Percentiles rank a stretch among this genome's conserved stretches.
Conservation (phyloP, 306 rosid genomes). For the Castanea crenata region DNA sequence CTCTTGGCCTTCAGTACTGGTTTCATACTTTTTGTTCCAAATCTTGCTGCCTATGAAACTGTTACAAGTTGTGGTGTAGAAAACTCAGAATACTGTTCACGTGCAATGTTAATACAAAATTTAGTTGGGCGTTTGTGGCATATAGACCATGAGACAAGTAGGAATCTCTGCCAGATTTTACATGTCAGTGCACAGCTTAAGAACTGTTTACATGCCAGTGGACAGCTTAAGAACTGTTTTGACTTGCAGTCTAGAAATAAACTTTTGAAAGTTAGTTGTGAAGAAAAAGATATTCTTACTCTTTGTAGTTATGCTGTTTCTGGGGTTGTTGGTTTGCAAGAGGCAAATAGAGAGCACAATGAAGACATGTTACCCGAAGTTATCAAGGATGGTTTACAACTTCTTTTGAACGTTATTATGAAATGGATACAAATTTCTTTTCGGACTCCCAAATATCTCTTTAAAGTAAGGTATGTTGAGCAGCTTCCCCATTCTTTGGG, state of each 20-base stretch:
- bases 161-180: constrained; percentile 40
- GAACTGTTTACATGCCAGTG: constrained; percentile 33
- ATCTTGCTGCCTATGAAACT: constrained; percentile 8
- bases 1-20: constrained; percentile 57
- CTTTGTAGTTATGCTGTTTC: constrained; percentile 42
- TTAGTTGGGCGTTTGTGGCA: constrained; percentile 37
- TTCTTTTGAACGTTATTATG: constrained; percentile 24
- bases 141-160: constrained; percentile 40
- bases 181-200: constrained; percentile 19
- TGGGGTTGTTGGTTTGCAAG: constrained; percentile 30
- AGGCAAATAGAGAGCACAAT: constrained; percentile 4
- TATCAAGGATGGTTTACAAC: constrained; percentile 31
- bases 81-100: constrained; percentile 19
- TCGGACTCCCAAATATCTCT: constrained; percentile 52
- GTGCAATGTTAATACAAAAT: constrained; percentile 33
- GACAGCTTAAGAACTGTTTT: constrained; percentile 21
- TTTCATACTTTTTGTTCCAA: constrained; percentile 38
- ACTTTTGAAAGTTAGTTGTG: constrained; percentile 21
- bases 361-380: constrained; percentile 24
- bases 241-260: constrained; percentile 28
- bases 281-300: constrained; percentile 33
- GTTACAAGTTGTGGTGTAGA: constrained; percentile 7
- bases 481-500: not conserved
- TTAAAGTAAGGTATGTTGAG: constrained; percentile 49
- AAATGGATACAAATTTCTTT: constrained; percentile 54